Base-by-base conservation (phyloP, 345 rosid genomes). In the Gossypium longicalyx region DNA sequence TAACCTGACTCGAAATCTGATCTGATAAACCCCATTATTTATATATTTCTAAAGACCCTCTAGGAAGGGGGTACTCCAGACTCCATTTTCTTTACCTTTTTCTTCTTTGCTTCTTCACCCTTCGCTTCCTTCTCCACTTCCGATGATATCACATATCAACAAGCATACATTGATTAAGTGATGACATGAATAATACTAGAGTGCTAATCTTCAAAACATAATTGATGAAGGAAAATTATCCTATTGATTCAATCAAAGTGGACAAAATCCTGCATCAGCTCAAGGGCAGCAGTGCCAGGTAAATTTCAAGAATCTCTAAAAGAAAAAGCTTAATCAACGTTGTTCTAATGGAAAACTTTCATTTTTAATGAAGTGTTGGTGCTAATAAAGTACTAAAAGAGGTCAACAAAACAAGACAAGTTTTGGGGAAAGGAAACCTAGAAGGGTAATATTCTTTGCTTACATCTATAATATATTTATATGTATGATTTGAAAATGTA, bases 301-400 rank as follows among this genome's bases (percentile, higher is more conserved):
- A 74, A 34, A 64, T 64, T 29, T 15, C 51, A 10, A 65, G 9
- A n/a, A 54, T 54, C 3, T 1, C 3, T n/a, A 54, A 4, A 29
- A 0, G 6, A 54, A 2, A 5, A 54, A n/a, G 22, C 22, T 54
- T 17, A 54, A 17, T 54, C 11, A 54, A 54, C 7, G 12, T 44
- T 52, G 51, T 2, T 4, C 17, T 47, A 16, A 61, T 44, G 51
- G 13, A 20, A 57, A 6, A 43, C 9, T 20, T 20, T 22, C 19
- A 7, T 54, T 54, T n/a, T 54, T n/a, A 17, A 15, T 20, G 20
- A 76, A 86, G 87, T 43, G 44, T 83, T 9, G 86, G 87, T 7
- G 81, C 85, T 12, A 47, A 38, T 54, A 81, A 61, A 45, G 72
- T 86, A 16, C 23, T 19, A 20, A 71, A 19, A 27, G 73, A 74